Base-by-base conservation (phyloP, 2,329 filamentous ascomycete species). In the Colletotrichum tabaci region DNA sequence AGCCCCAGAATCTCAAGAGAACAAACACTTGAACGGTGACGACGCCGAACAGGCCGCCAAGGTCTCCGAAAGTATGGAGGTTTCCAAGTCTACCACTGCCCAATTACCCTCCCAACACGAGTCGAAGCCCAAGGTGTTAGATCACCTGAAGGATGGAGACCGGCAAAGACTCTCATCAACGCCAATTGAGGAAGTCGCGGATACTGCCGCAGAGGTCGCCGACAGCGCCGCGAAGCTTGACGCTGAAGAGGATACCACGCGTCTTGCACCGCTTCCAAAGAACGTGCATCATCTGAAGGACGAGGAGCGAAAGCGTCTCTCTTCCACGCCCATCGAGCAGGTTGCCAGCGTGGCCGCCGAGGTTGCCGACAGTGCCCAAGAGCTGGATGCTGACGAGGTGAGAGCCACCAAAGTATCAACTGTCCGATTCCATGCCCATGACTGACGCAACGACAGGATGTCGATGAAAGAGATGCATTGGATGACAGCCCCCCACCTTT, bases 121-220 rank as follows among this genome's bases (percentile, higher is more conserved):
- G n/a, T 61, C 61, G 3, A 66, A 71, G 56, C 46, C 61, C n/a
- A 72, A 53, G 47, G 7, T 42, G 13, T 8, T 64, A 10, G 47
- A 63, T 13, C 50, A 60, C n/a, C 49, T 74, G 1, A 72, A 73
- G 49, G 66, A 77, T 50, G 77, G 76, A 57, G 79, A 80, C n/a
- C 71, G 76, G 26, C 77, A 81, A 63, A 78, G 80, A 40, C 73
- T 83, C 61, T 82, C 82, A 4, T 74, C 72, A 8, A 83, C 83
- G 6, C 83, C 83, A 10, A 82, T 84, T 56, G 77, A 80, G 26
- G 77, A 86, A 67, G 82, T 83, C 53, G 81, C 84, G 12, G 76
- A 77, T 8, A 84, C 82, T 15, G 84, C 84, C 5, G 83, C 82
- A 4, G 85, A 87, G 74, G 83, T 85, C 42, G 82, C 83, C 23